A percentile compares a stretch with the other conserved stretches of the same genome.
Conservation (phyloP, 2,329 filamentous ascomycete genomes). For the Rhexocercosporidium sp. region DNA sequence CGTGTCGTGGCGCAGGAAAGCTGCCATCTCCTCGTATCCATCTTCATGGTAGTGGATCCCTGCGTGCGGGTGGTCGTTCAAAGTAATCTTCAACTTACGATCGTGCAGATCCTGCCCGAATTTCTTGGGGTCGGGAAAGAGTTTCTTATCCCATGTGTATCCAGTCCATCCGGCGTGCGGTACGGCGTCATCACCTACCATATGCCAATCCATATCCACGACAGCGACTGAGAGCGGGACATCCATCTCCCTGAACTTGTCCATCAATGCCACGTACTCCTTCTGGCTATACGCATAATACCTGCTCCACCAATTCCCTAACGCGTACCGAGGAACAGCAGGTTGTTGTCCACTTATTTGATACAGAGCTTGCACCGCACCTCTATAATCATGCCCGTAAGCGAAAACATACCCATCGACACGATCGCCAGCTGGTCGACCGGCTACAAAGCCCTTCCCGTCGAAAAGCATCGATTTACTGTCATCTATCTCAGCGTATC, state of each 20-base stretch:
- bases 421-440: constrained; percentile 51
- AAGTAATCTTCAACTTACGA: constrained; percentile 56
- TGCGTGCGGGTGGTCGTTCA: constrained; percentile 68
- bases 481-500: constrained; percentile 60
- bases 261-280: constrained; percentile 63
- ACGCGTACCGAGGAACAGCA: constrained; percentile 58
- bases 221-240: constrained; percentile 65
- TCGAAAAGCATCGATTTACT: constrained; percentile 62
- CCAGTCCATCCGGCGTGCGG: constrained; percentile 57
- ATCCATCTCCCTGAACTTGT: constrained; percentile 54
- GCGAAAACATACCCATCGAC: constrained; percentile 65
- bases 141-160: constrained; percentile 64
- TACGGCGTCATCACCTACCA: constrained; percentile 53
- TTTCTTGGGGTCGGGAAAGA: constrained; percentile 59
- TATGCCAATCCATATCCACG: constrained; percentile 71
- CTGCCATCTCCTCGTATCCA: constrained; percentile 59
- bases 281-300: constrained; percentile 62
- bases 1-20: constrained; percentile 56
- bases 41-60: constrained; percentile 63
- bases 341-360: constrained; percentile 61
- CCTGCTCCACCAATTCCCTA: constrained; percentile 71
- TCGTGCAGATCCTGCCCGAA: constrained; percentile 59
- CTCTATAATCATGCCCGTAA: constrained; percentile 61
- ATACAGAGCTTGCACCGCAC: constrained; percentile 59
- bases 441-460: constrained; percentile 55